These are phyloP conservation scores for Cucumis cinereus DNA, from an alignment of 306 rosid genomes.

Conservation along the genomic window DNA sequence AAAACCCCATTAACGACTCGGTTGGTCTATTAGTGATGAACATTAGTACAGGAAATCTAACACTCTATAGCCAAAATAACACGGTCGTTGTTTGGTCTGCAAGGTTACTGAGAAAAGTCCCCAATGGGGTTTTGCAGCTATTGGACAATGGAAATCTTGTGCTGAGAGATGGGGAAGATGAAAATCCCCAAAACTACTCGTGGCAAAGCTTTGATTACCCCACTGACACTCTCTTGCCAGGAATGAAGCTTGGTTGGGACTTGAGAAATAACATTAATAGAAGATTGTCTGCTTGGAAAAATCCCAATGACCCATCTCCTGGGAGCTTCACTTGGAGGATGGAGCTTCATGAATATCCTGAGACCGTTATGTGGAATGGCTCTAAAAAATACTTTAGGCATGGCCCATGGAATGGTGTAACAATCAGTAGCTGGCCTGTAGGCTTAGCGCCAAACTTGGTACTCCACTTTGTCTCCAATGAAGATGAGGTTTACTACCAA, in stretches of 20 bases:
- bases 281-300: constrained; percentile 32
- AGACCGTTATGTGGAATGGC: constrained; percentile 17
- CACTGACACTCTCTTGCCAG: constrained; percentile 23
- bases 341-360: constrained; percentile 15
- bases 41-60: constrained; percentile 16
- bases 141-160: constrained; percentile 41
- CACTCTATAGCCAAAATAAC: constrained; percentile 7
- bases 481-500: constrained; percentile 19
- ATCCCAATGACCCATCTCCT: constrained; percentile 29
- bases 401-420: constrained; percentile 39
- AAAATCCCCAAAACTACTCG: constrained; percentile 2
- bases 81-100: constrained; percentile 23
- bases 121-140: constrained; percentile 16
- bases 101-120: constrained; percentile 8
- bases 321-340: constrained; percentile 18
- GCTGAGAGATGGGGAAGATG: constrained; percentile 13
- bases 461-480: constrained; percentile 1
- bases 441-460: neutral
- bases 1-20: constrained; percentile 15
- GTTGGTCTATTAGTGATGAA: constrained; percentile 17
- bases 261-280: constrained; percentile 15
- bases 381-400: constrained; percentile 8
- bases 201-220: constrained; percentile 44
- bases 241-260: constrained; percentile 45
- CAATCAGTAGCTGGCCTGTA: constrained; percentile 12